phyloP scores from a whole-genome alignment of 2,329 filamentous ascomycete genomes.

The Diaporthe capsici region DNA sequence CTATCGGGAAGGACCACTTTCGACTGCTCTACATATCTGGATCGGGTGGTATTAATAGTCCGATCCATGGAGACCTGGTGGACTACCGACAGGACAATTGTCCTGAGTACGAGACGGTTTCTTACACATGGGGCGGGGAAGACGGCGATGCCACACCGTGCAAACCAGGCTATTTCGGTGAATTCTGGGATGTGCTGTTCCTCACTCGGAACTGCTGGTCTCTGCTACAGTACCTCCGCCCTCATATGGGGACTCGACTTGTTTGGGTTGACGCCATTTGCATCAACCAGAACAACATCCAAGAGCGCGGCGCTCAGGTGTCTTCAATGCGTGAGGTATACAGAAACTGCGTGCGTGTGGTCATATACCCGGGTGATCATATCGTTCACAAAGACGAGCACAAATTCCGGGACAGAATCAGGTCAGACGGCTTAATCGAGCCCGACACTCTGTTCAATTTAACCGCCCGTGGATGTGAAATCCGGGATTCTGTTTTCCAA shows the following conservation, averaged over 20 bases:
- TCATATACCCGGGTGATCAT: not conserved
- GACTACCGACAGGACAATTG: not conserved
- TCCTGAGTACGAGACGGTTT: not conserved
- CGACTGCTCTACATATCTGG: not conserved
- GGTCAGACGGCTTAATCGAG: no score
- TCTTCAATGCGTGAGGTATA: not conserved
- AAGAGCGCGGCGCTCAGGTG: not conserved
- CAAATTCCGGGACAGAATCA: not conserved
- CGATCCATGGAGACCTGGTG: not conserved
- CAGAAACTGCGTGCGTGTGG: not conserved
- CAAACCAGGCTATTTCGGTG: not conserved
- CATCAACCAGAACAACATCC: not conserved
- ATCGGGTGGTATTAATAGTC: not conserved
- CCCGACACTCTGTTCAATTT: no score
- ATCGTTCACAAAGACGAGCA: not conserved
- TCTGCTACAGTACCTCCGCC: not conserved
- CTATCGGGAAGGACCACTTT: not conserved
- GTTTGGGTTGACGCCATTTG: constrained; percentile 12
- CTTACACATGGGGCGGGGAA: constrained; percentile 2
- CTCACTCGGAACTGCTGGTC: not conserved
- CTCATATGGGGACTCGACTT: not conserved
- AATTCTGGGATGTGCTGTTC: not conserved
- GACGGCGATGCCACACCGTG: not conserved
- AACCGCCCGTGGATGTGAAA: no score
- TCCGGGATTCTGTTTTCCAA: no score